These are phyloP conservation scores for Pyrenula aspistea DNA, from an alignment of 495 filamentous ascomycete species.

Conservation along the genomic window DNA sequence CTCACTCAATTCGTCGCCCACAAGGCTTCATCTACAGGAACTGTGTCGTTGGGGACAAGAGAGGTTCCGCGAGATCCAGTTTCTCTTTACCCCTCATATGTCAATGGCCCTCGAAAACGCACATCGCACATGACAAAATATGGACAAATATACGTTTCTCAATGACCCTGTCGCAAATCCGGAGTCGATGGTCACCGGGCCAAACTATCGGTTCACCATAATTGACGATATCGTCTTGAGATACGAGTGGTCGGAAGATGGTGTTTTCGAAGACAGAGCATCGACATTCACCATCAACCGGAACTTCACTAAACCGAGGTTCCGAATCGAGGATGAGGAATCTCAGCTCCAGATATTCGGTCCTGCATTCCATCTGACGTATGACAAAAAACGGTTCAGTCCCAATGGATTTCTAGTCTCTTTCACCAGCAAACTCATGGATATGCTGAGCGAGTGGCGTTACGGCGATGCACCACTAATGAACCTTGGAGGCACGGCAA, in stretches of 20 bases:
- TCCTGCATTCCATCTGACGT: slow-evolving; percentile 32
- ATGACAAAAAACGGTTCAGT: slow-evolving; percentile 38
- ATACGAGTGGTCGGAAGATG: slow-evolving; percentile 45
- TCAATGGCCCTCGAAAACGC: no score
- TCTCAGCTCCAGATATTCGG: slow-evolving; percentile 36
- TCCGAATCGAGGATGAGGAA: slow-evolving; percentile 24
- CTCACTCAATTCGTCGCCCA: no score
- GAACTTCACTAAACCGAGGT: slow-evolving; percentile 27
- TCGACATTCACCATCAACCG: slow-evolving; percentile 42
- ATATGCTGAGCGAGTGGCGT: slow-evolving; percentile 26
- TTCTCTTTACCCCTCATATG: no score
- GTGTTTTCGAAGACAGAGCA: slow-evolving; percentile 42
- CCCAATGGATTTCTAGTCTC: slow-evolving; percentile 25
- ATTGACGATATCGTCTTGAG: slow-evolving; percentile 37
- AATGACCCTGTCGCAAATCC: slow-evolving; percentile 30
- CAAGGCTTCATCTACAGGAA: no score
- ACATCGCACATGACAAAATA: no score
- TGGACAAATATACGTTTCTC: no score
- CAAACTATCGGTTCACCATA: slow-evolving; percentile 41
- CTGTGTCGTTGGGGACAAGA: no score
- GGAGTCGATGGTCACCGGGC: slow-evolving; percentile 30
- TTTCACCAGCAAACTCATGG: slow-evolving; percentile 19
- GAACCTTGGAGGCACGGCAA: slow-evolving; percentile 38
- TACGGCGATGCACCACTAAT: slow-evolving; percentile 23
- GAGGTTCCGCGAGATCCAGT: no score